A percentile compares a stretch with the other conserved stretches of the same genome.
Evolutionary conservation across 306 rosid genomes (phyloP).

Genomic region (Citrullus amarus): DNA sequence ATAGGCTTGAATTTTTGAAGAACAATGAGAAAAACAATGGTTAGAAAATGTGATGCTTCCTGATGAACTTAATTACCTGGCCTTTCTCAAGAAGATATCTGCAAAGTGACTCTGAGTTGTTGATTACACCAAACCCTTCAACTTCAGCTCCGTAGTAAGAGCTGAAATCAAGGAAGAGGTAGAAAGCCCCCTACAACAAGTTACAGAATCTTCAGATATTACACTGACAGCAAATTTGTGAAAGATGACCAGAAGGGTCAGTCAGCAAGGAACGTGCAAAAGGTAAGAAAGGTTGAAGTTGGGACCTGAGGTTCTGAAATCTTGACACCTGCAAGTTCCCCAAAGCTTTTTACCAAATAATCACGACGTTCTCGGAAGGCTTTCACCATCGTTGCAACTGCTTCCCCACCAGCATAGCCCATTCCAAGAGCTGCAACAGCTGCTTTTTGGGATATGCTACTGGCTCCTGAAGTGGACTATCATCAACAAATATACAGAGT

Average conservation of each 20-base stretch:
- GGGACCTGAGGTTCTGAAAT: constrained; percentile 78
- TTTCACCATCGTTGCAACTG: constrained; percentile 69
- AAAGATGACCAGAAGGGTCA: too few species aligned
- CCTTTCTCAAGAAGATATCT: constrained; percentile 68
- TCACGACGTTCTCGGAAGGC: constrained; percentile 89
- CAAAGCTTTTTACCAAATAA: constrained; percentile 68
- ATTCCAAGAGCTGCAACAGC: constrained; percentile 88
- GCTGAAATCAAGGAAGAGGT: constrained; percentile 83
- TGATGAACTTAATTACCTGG: constrained; percentile 42
- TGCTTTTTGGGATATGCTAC: constrained; percentile 94
- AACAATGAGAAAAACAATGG: neutral
- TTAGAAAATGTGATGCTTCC: neutral
- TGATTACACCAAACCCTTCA: constrained; percentile 77
- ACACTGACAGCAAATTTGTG: neutral
- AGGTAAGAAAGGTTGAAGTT: neutral
- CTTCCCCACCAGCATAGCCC: constrained; percentile 95
- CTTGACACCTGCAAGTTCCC: constrained; percentile 65
- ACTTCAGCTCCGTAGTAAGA: constrained; percentile 65
- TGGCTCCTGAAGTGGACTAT: constrained; percentile 82
- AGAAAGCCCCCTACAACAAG: constrained; percentile 80
- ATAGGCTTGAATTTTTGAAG: neutral
- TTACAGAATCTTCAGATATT: neutral
- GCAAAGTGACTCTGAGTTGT: constrained; percentile 75
- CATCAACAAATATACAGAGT: constrained; percentile 14
- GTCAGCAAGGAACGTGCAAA: neutral